Evolutionary conservation across 2,329 filamentous ascomycete species (phyloP).

Genomic region (Fusarium sp.): DNA sequence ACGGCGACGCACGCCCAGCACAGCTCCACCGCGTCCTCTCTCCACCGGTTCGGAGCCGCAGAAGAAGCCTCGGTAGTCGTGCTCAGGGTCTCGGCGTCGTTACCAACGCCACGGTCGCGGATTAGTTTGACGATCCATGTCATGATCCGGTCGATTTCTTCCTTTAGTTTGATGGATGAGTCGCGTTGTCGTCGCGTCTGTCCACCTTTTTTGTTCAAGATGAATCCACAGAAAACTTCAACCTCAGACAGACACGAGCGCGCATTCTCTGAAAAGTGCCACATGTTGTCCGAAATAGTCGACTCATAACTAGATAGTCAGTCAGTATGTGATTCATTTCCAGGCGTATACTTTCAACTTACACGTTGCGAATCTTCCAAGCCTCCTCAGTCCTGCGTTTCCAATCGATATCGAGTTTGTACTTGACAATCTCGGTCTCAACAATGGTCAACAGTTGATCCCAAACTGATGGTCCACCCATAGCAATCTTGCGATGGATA

Average conservation of each 20-base stretch:
- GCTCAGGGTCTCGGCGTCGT: constrained; percentile 22
- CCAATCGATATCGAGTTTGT: constrained; percentile 50
- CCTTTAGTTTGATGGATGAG: constrained; percentile 62
- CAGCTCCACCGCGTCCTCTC: constrained; percentile 48
- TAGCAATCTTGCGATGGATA: constrained; percentile 51
- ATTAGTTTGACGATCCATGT: constrained; percentile 55
- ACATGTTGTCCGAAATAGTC: constrained; percentile 55
- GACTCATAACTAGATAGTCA: constrained; percentile 59
- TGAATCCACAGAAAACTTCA: constrained; percentile 67
- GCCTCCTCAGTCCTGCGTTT: constrained; percentile 52
- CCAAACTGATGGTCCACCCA: constrained; percentile 56
- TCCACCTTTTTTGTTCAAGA: constrained; percentile 63
- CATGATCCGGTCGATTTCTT: constrained; percentile 63
- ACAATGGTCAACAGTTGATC: constrained; percentile 52
- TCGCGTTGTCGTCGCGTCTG: constrained; percentile 66
- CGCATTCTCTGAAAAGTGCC: constrained; percentile 59
- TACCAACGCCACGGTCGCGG: constrained; percentile 34
- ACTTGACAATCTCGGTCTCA: constrained; percentile 30
- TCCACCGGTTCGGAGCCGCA: constrained; percentile 16
- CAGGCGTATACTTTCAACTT: constrained; percentile 53
- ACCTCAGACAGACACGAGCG: constrained; percentile 59
- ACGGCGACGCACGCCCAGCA: constrained; percentile 53
- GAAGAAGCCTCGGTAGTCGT: constrained; percentile 12
- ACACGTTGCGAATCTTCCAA: constrained; percentile 61
- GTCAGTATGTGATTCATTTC: neutral